phyloP scores from a whole-genome alignment of 129 eudicot species.

The Flaveria sonorensis region DNA sequence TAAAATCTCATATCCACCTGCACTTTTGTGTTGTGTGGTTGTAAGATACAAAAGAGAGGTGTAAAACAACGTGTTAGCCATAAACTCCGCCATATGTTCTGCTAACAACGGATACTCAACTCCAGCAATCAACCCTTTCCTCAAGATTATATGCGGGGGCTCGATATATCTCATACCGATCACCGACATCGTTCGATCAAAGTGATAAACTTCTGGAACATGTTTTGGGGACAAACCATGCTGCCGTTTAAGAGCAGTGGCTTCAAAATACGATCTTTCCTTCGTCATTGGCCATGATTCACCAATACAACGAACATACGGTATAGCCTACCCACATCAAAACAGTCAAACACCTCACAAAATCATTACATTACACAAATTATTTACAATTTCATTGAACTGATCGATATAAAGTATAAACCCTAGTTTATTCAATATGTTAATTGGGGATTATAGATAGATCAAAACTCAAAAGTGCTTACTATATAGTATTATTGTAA shows the following conservation, averaged over 20 bases:
- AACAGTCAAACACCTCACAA: neutral
- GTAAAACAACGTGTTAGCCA: conserved; percentile 79
- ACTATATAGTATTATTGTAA: neutral
- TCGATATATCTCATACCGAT: conserved; percentile 91
- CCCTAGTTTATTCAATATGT: neutral
- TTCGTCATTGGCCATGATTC: conserved; percentile 99
- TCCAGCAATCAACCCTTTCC: conserved; percentile 93
- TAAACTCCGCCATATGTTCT: conserved; percentile 82
- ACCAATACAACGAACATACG: conserved; percentile 93
- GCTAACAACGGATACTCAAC: conserved; percentile 78
- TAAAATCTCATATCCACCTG: conserved; percentile 45
- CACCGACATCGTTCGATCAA: conserved; percentile 76
- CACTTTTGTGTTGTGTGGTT: conserved; percentile 83
- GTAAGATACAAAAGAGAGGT: conserved; percentile 89
- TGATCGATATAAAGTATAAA: conserved; percentile 6
- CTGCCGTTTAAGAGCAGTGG: conserved; percentile 65
- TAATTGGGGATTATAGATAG: neutral
- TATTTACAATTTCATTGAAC: neutral
- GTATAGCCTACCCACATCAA: conserved; percentile 68
- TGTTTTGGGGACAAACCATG: conserved; percentile 76
- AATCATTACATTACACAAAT: neutral
- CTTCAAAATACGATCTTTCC: conserved; percentile 93
- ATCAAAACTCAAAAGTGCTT: neutral
- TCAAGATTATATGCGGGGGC: conserved; percentile 90
- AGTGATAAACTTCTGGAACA: conserved; percentile 94